Percentiles rank a stretch among this genome's conserved stretches.
phyloP scores from a whole-genome alignment of 2,329 filamentous ascomycete genomes.

The Didymella pomorum region DNA sequence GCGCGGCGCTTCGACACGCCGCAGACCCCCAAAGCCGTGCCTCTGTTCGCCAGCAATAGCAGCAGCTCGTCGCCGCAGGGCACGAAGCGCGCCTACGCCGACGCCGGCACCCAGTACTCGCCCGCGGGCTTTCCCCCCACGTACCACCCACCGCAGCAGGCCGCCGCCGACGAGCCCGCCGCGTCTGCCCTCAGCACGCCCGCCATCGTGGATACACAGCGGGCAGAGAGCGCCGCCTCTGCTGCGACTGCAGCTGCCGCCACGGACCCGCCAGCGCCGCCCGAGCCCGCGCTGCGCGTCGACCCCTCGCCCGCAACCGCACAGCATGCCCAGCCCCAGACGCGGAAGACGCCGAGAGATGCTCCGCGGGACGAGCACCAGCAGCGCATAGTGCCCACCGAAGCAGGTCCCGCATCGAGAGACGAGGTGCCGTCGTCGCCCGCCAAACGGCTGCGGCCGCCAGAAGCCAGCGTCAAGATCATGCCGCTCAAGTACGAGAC shows the following conservation, averaged over 20 bases:
- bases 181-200: slow-evolving; percentile 24
- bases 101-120: slow-evolving; percentile 64
- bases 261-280: slow-evolving; percentile 41
- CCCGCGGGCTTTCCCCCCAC: slow-evolving; percentile 59
- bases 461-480: slow-evolving; percentile 59
- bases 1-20: slow-evolving; percentile 42
- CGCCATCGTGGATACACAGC: slow-evolving; percentile 29
- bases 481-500: slow-evolving; percentile 81
- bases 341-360: slow-evolving; percentile 23
- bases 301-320: slow-evolving; percentile 40
- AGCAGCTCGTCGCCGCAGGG: slow-evolving; percentile 35
- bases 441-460: slow-evolving; percentile 44
- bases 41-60: slow-evolving; percentile 27
- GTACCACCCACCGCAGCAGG: slow-evolving; percentile 35
- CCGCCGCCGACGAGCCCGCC: slow-evolving; percentile 10
- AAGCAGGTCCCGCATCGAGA: not conserved
- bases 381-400: slow-evolving; percentile 8
- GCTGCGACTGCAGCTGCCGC: slow-evolving; percentile 29
- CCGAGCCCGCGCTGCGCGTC: slow-evolving; percentile 46
- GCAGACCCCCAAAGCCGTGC: slow-evolving; percentile 32
- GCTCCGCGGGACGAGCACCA: slow-evolving; percentile 19
- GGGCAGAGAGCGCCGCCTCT: slow-evolving; percentile 43
- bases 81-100: slow-evolving; percentile 52
- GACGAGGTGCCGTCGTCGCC: slow-evolving; percentile 33
- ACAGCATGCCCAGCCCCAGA: slow-evolving; percentile 23